Base-by-base conservation (phyloP, 495 filamentous ascomycete genomes). In the Cetradonia linearis region DNA sequence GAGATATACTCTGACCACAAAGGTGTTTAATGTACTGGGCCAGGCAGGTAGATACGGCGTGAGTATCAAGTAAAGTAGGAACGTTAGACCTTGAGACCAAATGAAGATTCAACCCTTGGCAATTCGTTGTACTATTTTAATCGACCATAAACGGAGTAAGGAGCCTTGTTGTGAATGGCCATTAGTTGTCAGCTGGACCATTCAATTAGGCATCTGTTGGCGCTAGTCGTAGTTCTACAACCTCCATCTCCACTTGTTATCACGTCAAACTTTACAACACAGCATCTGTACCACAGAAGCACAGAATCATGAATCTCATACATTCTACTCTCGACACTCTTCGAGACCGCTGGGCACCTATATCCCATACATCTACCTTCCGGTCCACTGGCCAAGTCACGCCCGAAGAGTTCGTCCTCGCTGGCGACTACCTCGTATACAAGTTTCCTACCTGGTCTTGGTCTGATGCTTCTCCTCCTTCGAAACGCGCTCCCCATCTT, bases 371-470 rank as follows among this genome's bases (percentile, higher is more conserved):
- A 53, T 96, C 91, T 7, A 97, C 88, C 60, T 99, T 99, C 77
- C 89, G 91, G 63, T 77, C 78, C 62, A 95, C 90, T 3, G 93
- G 93, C 65, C 86, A 97, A 73, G 89, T 99, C 73, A 97, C 94
- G 0, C 92, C 92, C 46, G 94, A 96, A 70, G 93, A 99, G 78
- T 99, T 99, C 71, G 78, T 96, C 18, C 84, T 86, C 5, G 94
- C 93, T 3, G 93, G 94, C 65, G 93, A 99, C 75, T 99, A 96
- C 73, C 86, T 99, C 42, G 91, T 96, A 68, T 95, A 92, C 83
- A 97, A 96, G 76, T 99, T 99, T 73, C 93, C 93, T 7, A 93
- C 92, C 49, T 99, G 93, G 93, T 86, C 88, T n/a, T 99, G 93
- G 93, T 82, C 84, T 60, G 88, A 92, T 65, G 91, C 91, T 52